These are phyloP conservation scores for Nothopassalora personata DNA, from an alignment of 2,329 filamentous ascomycete genomes.

Conservation along the genomic window DNA sequence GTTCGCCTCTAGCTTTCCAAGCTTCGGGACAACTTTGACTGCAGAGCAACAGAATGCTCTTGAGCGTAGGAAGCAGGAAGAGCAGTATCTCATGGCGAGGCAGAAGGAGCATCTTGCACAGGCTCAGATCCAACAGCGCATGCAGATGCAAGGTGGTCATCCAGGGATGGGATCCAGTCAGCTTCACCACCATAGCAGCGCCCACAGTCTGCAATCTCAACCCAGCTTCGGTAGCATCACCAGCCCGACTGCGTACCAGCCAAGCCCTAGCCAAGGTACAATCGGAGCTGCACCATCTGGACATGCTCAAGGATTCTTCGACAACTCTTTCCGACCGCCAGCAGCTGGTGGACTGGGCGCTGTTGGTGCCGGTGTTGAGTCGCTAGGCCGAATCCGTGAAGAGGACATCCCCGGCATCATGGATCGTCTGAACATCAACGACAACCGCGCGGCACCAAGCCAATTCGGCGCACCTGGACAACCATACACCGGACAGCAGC, in stretches of 20 bases:
- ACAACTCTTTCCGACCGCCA: conserved; percentile 46
- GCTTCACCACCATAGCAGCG: conserved; percentile 89
- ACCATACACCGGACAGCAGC: conserved; percentile 44
- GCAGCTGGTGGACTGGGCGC: conserved; percentile 40
- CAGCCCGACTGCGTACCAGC: conserved; percentile 63
- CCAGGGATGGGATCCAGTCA: conserved; percentile 40
- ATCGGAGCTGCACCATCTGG: conserved; percentile 16
- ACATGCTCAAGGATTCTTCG: conserved; percentile 62
- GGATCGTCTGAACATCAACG: conserved; percentile 58
- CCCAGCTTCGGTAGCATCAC: conserved; percentile 93
- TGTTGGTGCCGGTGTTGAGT: conserved; percentile 41
- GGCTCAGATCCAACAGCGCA: conserved; percentile 70
- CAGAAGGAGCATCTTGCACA: conserved; percentile 90
- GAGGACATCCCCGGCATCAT: conserved; percentile 65
- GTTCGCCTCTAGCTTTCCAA: conserved; percentile 88
- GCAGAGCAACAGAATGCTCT: conserved; percentile 97
- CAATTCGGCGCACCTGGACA: conserved; percentile 44
- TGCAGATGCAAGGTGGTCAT: conserved; percentile 56
- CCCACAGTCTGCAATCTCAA: conserved; percentile 93
- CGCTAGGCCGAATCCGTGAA: conserved; percentile 51
- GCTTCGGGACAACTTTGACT: conserved; percentile 91
- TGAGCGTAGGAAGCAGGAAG: conserved; percentile 93
- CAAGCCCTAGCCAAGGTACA: conserved; percentile 50
- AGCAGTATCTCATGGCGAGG: conserved; percentile 92
- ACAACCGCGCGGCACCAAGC: conserved; percentile 43